Percentiles rank a stretch among this genome's conserved stretches.
These are phyloP conservation scores for Piper longum DNA, from an alignment of 164 flowering plant genomes.

Conservation along the genomic window DNA sequence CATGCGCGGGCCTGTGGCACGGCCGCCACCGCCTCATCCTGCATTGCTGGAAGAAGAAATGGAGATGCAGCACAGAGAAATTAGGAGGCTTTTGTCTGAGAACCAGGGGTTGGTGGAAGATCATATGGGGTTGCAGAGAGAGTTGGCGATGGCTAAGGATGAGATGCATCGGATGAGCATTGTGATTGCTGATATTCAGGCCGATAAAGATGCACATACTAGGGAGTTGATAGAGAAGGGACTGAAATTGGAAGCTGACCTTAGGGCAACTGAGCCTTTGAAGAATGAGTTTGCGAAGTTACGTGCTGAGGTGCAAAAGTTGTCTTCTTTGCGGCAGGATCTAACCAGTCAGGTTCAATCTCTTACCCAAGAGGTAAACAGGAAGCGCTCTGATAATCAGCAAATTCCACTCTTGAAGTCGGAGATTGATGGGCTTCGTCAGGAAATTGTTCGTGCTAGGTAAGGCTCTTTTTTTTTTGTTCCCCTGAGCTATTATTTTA, in stretches of 20 bases:
- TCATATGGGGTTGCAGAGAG: conserved; percentile 49
- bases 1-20: conserved; percentile 29
- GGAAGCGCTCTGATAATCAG: conserved; percentile 56
- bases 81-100: conserved; percentile 63
- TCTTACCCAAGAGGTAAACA: conserved; percentile 48
- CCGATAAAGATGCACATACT: conserved; percentile 57
- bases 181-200: conserved; percentile 44
- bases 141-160: conserved; percentile 61
- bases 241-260: conserved; percentile 77
- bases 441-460: conserved; percentile 86
- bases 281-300: conserved; percentile 55
- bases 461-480: conserved; percentile 11
- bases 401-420: conserved; percentile 51
- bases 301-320: conserved; percentile 59
- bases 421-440: conserved; percentile 69
- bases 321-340: conserved; percentile 47
- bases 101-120: conserved; percentile 70
- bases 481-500: not conserved
- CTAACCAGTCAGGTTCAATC: conserved; percentile 46
- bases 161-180: conserved; percentile 72
- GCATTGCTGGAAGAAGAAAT: conserved; percentile 81
- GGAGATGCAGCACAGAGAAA: conserved; percentile 61
- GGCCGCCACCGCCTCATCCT: conserved; percentile 57
- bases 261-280: conserved; percentile 67
- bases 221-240: conserved; percentile 78